Evolutionary conservation across 495 filamentous ascomycete genomes (phyloP).

Genomic region (Paragyromitra xinjiangensis): DNA sequence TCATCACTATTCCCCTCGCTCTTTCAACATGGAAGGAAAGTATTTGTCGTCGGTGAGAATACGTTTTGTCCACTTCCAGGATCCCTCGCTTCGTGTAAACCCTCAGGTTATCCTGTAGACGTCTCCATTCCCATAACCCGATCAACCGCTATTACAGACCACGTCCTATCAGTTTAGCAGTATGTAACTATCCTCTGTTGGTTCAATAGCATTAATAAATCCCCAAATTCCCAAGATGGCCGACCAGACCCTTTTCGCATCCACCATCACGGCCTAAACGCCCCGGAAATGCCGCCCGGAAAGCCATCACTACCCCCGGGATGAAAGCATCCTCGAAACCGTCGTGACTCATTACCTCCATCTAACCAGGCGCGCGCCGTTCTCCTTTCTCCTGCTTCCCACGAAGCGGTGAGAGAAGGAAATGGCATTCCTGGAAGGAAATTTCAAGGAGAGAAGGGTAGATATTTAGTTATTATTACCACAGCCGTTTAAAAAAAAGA

Average conservation of each 20-base stretch:
- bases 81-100: conserved; percentile 28
- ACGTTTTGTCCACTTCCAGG: conserved; percentile 13
- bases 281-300: neutral
- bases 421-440: no score
- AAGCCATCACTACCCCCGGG: neutral
- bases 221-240: conserved; percentile 21
- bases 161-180: neutral
- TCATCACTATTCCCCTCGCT: neutral
- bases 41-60: conserved; percentile 15
- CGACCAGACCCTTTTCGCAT: conserved; percentile 3
- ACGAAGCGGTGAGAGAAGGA: neutral
- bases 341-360: conserved; percentile 25
- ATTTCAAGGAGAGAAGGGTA: neutral
- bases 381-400: conserved; percentile 26
- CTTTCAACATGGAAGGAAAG: neutral
- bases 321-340: conserved; percentile 26
- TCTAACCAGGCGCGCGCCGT: conserved; percentile 14
- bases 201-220: neutral
- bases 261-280: conserved; percentile 8
- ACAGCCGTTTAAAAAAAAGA: neutral
- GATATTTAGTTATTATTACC: neutral
- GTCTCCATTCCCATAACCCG: neutral
- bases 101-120: neutral
- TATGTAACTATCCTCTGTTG: neutral
- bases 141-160: neutral